Base-by-base conservation (phyloP, 176 grass and related monocot genomes). In the Panicum miliaceum region DNA sequence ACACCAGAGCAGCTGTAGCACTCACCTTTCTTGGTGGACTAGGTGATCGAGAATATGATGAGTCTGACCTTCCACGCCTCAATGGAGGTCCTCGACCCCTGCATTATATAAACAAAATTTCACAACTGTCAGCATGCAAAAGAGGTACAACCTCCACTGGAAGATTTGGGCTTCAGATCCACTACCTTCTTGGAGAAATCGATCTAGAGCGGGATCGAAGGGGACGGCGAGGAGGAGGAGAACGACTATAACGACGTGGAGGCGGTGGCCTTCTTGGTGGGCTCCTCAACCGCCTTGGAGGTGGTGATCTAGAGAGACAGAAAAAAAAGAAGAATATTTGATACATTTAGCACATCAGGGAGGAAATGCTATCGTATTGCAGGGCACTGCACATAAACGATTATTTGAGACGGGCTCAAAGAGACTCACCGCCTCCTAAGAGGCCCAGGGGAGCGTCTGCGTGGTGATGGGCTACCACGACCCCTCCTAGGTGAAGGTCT, bases 181-280 rank as follows among this genome's bases (percentile, higher is more conserved):
- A 48, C 82, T 98, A 99, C 96, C 93, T 99, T 72, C 93, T 81
- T 88, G 96, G 96, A 74, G 96, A 99, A 37, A 94, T 69, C 50
- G 96, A 99, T 90, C 91, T 94, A 15, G 96, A 96, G 27, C 56
- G 91, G 13, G 93, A 95, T 50, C 59, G 96, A 86, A 63, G 73
- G 78, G 93, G 96, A 12, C 96, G 88, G 35, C 91, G 93, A 86
- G 92, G 80, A 66, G 92, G 80, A 66, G 96, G 96, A 38, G 96
- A 98, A 37, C 96, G 90, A 40, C 88, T 94, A 46, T 75, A 90
- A 56, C 85, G 96, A 45, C 84, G 89, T 19, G 78, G 87, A 20
- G 91, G 96, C 43, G 93, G 97, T 72, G 90, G 94, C 91, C 96
- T 96, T 86, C 96, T 94, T n/a, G 88, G 91, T 43, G 96, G 93